phyloP scores from a whole-genome alignment of 2,329 filamentous ascomycete species.

The Xylariaceae sp. region DNA sequence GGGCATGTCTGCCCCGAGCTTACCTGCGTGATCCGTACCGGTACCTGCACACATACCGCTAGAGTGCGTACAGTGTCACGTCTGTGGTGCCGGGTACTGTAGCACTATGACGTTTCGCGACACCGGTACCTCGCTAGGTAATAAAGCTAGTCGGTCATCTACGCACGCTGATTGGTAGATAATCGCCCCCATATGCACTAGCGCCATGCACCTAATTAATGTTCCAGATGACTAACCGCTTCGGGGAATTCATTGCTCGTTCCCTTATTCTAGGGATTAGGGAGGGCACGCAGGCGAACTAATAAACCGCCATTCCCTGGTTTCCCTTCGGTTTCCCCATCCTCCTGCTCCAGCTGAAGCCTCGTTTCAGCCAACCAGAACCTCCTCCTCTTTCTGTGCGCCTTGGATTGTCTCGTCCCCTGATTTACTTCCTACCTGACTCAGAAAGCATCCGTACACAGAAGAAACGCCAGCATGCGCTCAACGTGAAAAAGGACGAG shows the following conservation, averaged over 20 bases:
- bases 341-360: conserved; percentile 13
- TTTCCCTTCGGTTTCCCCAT: conserved; percentile 3
- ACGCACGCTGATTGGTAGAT: background rate
- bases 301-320: background rate
- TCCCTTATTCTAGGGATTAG: background rate
- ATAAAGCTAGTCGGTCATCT: background rate
- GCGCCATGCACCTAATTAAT: background rate
- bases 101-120: background rate
- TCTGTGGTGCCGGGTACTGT: background rate
- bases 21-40: no score
- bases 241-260: background rate
- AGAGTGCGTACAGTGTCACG: background rate
- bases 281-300: background rate
- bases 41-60: background rate
- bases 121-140: background rate
- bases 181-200: background rate
- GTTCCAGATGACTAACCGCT: background rate
- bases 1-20: no score
- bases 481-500: background rate
- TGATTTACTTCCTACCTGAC: conserved; percentile 11
- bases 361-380: conserved; percentile 6
- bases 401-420: conserved; percentile 1
- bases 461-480: conserved; percentile 2
- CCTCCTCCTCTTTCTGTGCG: conserved; percentile 7
- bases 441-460: conserved; percentile 1